phyloP scores from a whole-genome alignment of 768 basidiomycete genomes.

The Amanita exitialis region DNA sequence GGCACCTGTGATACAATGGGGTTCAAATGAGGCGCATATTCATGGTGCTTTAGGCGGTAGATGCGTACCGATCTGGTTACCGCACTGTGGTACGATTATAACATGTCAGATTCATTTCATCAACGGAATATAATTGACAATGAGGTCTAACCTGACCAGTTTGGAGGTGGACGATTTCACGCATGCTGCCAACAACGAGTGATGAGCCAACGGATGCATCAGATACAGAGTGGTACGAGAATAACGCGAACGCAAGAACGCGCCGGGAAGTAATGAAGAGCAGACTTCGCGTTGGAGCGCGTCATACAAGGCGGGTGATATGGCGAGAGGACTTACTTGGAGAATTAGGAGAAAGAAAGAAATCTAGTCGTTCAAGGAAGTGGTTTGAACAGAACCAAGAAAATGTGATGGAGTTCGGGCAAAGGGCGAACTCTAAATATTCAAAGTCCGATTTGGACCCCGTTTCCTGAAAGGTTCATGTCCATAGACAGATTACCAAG shows the following conservation, averaged over 20 bases:
- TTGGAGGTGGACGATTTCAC: constrained; percentile 99
- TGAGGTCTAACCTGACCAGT: constrained; percentile 80
- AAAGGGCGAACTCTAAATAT: constrained; percentile 30
- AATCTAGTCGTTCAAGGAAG: constrained; percentile 28
- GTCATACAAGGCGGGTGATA: background rate
- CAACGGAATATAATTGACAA: constrained; percentile 6
- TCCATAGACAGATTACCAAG: too few relatives aligned
- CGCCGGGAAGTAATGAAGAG: constrained; percentile 11
- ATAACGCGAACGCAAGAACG: constrained; percentile 26
- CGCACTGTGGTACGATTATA: constrained; percentile 46
- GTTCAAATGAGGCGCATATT: constrained; percentile 8
- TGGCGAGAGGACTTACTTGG: constrained; percentile 26
- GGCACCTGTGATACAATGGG: constrained; percentile 46
- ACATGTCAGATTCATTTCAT: constrained; percentile 20
- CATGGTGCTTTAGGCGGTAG: constrained; percentile 7
- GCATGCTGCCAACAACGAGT: constrained; percentile 57
- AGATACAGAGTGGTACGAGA: constrained; percentile 34
- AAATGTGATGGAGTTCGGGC: constrained; percentile 28
- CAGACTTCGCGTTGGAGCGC: constrained; percentile 6
- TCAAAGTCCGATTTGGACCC: constrained; percentile 35
- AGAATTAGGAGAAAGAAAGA: constrained; percentile 23
- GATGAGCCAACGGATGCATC: constrained; percentile 17
- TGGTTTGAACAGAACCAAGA: constrained; percentile 35
- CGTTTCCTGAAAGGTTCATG: constrained; percentile 5
- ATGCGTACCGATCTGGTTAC: constrained; percentile 94